These are phyloP conservation scores for Trichoderma reesei DNA, from an alignment of 495 filamentous ascomycete genomes.

Conservation along the genomic window DNA sequence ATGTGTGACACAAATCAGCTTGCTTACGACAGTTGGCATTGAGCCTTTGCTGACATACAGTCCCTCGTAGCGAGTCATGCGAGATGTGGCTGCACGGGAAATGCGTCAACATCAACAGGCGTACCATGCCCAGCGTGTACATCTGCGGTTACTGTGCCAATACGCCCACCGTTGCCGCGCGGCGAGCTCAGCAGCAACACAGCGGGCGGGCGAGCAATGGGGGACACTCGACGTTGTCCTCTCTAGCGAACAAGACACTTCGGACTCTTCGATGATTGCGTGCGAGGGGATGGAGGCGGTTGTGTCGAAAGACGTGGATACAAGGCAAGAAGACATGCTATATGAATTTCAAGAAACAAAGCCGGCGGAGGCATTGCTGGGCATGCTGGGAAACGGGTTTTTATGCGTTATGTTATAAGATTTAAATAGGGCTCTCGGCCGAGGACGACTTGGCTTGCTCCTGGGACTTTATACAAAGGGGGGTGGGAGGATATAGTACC, in stretches of 20 bases:
- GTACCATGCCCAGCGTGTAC: conserved; percentile 60
- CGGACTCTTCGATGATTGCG: conserved; percentile 38
- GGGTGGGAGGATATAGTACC: not conserved
- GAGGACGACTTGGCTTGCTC: not conserved
- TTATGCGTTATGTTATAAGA: conserved; percentile 8
- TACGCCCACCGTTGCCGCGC: conserved; percentile 57
- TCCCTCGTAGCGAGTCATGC: conserved; percentile 63
- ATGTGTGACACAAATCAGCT: too few species aligned
- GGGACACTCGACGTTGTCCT: conserved; percentile 37
- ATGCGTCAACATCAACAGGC: conserved; percentile 62
- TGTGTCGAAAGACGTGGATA: not conserved
- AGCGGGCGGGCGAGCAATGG: conserved; percentile 27
- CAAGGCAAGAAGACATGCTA: not conserved
- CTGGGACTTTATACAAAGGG: not conserved
- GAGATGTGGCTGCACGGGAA: conserved; percentile 74
- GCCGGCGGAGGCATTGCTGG: not conserved
- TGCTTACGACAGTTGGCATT: too few species aligned
- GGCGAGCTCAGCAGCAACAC: conserved; percentile 48
- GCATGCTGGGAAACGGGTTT: not conserved
- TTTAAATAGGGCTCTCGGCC: conserved; percentile 4
- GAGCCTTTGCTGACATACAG: conserved; percentile 10
- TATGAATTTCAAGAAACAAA: not conserved
- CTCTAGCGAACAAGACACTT: conserved; percentile 60
- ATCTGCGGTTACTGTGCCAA: conserved; percentile 74
- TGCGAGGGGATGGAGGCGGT: not conserved